phyloP scores from a whole-genome alignment of 2,329 filamentous ascomycete species.

The Claviceps arundinis region DNA sequence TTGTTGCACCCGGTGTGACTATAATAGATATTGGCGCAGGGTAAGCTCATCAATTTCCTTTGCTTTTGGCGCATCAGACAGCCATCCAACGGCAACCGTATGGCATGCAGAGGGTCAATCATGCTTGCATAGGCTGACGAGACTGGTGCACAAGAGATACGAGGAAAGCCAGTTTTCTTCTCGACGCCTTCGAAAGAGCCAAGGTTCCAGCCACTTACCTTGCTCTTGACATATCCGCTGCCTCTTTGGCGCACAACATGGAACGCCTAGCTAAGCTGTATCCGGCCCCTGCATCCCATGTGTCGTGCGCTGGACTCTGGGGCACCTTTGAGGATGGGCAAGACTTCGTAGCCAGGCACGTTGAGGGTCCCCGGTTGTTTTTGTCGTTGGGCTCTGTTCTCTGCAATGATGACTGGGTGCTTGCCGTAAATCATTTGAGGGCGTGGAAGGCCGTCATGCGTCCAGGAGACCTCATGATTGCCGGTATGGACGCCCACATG shows the following conservation, averaged over 20 bases:
- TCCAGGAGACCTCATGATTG: constrained; percentile 21
- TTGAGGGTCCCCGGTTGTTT: constrained; percentile 22
- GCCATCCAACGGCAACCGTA: background rate
- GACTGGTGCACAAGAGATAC: constrained; percentile 20
- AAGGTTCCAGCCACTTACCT: constrained; percentile 20
- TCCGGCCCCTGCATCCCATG: constrained; percentile 11
- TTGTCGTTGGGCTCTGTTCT: constrained; percentile 28
- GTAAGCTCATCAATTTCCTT: constrained; percentile 14
- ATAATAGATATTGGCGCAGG: constrained; percentile 29
- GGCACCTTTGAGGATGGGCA: constrained; percentile 25
- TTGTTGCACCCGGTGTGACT: constrained; percentile 17
- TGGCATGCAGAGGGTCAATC: background rate
- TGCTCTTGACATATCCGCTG: constrained; percentile 26
- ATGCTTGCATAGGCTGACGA: background rate
- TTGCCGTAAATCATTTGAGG: constrained; percentile 21
- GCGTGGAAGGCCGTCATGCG: constrained; percentile 24
- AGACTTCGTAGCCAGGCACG: constrained; percentile 14
- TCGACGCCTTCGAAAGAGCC: constrained; percentile 20
- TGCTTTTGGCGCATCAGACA: background rate
- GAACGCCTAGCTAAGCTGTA: constrained; percentile 18
- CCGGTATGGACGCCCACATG: constrained; percentile 29
- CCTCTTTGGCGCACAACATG: constrained; percentile 22
- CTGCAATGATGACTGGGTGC: constrained; percentile 26
- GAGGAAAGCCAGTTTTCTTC: constrained; percentile 25
- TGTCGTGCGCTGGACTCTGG: constrained; percentile 25